Evolutionary conservation across 805 yeast species (phyloP).

Genomic region (Cyberlindnera maritima): DNA sequence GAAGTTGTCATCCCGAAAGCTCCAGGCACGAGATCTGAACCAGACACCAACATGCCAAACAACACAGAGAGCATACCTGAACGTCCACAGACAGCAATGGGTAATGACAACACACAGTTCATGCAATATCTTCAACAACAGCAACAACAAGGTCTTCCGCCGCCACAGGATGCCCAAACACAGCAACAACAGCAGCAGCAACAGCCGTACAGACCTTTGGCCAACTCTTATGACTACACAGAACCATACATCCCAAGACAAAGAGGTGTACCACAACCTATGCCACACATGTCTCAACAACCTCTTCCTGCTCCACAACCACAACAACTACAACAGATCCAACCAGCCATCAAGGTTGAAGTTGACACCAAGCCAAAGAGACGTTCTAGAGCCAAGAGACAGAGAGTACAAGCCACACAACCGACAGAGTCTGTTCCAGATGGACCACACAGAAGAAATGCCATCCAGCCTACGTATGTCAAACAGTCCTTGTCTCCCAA

Average conservation of each 20-base stretch:
- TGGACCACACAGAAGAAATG: slow-evolving; percentile 10
- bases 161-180: slow-evolving; percentile 4
- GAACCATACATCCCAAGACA: slow-evolving; percentile 2
- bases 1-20: slow-evolving; percentile 15
- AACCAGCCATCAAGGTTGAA: neutral
- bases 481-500: slow-evolving; percentile 12
- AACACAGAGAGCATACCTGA: slow-evolving; percentile 11
- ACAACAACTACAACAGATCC: slow-evolving; percentile 1
- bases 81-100: slow-evolving; percentile 14
- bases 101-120: slow-evolving; percentile 6
- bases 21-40: slow-evolving; percentile 23
- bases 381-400: slow-evolving; percentile 5
- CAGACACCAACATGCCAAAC: slow-evolving; percentile 16
- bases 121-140: slow-evolving; percentile 7
- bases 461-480: slow-evolving; percentile 14
- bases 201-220: slow-evolving; percentile 1
- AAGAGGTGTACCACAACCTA: neutral
- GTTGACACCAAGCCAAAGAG: slow-evolving; percentile 5
- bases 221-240: slow-evolving; percentile 2
- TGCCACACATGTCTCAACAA: neutral
- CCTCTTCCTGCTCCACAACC: slow-evolving; percentile 1
- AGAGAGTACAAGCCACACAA: slow-evolving; percentile 1
- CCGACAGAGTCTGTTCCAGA: neutral
- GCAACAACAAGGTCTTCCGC: slow-evolving; percentile 1
- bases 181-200: slow-evolving; percentile 11